These are phyloP conservation scores for Umbelopsis sp. DNA, from an alignment of 192 early-diverging fungal species.

Conservation along the genomic window DNA sequence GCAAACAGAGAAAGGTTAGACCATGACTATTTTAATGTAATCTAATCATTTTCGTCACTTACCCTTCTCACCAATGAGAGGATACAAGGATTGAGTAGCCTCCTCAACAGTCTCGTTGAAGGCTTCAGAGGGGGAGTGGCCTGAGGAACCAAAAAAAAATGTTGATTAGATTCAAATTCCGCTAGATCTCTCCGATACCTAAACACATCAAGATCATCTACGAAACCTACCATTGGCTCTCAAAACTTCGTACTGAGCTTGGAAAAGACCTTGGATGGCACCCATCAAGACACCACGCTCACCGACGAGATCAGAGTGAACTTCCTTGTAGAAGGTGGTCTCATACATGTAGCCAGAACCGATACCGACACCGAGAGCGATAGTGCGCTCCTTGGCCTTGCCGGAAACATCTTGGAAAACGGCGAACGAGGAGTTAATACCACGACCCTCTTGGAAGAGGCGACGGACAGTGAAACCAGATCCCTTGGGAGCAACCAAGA, in stretches of 20 bases:
- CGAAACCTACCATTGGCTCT: slow-evolving; percentile 65
- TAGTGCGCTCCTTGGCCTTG: slow-evolving; percentile 90
- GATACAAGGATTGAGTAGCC: slow-evolving; percentile 97
- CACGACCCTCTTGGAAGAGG: slow-evolving; percentile 94
- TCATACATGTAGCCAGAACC: slow-evolving; percentile 98
- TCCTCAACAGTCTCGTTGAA: slow-evolving; percentile 99
- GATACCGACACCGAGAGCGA: slow-evolving; percentile 90
- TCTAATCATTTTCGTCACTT: slow-evolving; percentile 64
- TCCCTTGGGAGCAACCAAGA: slow-evolving; percentile 94
- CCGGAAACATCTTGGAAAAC: slow-evolving; percentile 94
- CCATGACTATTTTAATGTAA: neutral
- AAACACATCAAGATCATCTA: slow-evolving; percentile 14
- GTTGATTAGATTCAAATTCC: slow-evolving; percentile 16
- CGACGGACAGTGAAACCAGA: slow-evolving; percentile 94
- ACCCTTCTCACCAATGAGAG: slow-evolving; percentile 92
- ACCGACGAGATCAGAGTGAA: slow-evolving; percentile 93
- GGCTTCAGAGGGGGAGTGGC: slow-evolving; percentile 96
- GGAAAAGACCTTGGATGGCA: slow-evolving; percentile 95
- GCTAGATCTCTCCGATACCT: neutral
- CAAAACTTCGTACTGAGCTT: slow-evolving; percentile 96
- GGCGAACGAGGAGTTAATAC: slow-evolving; percentile 97
- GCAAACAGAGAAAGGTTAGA: neutral
- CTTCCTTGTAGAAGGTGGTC: slow-evolving; percentile 96
- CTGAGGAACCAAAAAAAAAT: slow-evolving; percentile 5
- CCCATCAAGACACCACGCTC: slow-evolving; percentile 99